These are phyloP conservation scores for Camellia granthamiana DNA, from an alignment of 148 eudicot genomes.

Conservation along the genomic window DNA sequence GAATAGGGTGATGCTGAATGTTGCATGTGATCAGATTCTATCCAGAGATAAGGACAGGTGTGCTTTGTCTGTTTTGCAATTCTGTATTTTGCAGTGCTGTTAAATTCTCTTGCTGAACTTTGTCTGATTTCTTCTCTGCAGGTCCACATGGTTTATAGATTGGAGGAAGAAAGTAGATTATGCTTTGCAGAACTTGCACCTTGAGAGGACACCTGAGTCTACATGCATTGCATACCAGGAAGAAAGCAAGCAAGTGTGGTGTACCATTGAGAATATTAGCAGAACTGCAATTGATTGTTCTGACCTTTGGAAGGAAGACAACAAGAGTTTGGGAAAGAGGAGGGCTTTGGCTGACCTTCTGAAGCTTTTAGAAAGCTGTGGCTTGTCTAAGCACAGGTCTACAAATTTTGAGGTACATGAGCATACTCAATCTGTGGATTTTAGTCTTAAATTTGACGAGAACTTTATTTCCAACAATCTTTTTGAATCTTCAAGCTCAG, in stretches of 20 bases:
- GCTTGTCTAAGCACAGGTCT: conserved; percentile 72
- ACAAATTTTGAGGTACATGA: conserved; percentile 40
- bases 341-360: conserved; percentile 69
- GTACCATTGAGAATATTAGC: conserved; percentile 49
- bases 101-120: neutral
- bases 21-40: conserved; percentile 42
- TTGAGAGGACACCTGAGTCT: conserved; percentile 22
- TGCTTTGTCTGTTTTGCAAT: neutral
- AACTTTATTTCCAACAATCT: neutral
- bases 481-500: neutral
- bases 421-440: neutral
- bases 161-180: conserved; percentile 51
- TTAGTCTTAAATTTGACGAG: neutral
- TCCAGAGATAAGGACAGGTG: conserved; percentile 46
- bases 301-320: conserved; percentile 73
- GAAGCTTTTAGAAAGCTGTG: conserved; percentile 63
- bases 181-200: conserved; percentile 32
- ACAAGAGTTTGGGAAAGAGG: conserved; percentile 58
- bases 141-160: conserved; percentile 56
- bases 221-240: conserved; percentile 41
- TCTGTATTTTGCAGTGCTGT: neutral
- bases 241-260: conserved; percentile 49
- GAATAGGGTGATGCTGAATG: conserved; percentile 32
- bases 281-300: conserved; percentile 54
- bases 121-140: conserved; percentile 23